Evolutionary conservation across 2,329 filamentous ascomycete species (phyloP).

Genomic region (Aureobasidium sp.): DNA sequence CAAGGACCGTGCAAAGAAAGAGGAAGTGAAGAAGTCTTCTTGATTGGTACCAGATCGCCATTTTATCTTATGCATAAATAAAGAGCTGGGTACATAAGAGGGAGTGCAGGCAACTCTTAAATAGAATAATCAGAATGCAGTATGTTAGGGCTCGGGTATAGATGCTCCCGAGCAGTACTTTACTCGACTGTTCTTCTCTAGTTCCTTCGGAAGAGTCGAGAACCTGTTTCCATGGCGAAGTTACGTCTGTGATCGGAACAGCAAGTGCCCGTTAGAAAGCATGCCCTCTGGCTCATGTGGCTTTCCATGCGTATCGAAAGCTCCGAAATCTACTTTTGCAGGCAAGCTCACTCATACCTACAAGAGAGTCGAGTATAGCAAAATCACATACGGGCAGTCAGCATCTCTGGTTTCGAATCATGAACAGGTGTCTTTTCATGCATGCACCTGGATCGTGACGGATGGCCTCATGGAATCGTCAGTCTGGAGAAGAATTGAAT

Average conservation of each 20-base stretch:
- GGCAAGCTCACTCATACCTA: not conserved
- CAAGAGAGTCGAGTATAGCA: no score
- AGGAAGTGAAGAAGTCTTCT: constrained; percentile 2
- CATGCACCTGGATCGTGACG: not conserved
- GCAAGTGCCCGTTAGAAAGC: constrained; percentile 3
- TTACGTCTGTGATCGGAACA: not conserved
- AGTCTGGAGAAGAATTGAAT: not conserved
- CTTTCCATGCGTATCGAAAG: constrained; percentile 5
- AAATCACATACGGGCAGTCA: not conserved
- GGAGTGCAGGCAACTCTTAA: not conserved
- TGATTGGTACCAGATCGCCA: not conserved
- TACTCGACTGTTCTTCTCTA: not conserved
- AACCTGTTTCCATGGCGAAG: not conserved
- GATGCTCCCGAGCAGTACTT: not conserved
- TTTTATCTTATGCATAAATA: not conserved
- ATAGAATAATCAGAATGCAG: not conserved
- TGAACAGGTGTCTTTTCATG: not conserved
- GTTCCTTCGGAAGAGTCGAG: not conserved
- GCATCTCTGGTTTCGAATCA: not conserved
- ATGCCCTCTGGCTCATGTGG: not conserved
- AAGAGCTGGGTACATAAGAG: not conserved
- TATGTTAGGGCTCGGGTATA: not conserved
- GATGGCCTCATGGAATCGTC: not conserved
- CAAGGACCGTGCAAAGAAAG: constrained; percentile 54
- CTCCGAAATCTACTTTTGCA: not conserved